Percentiles rank a stretch among this genome's conserved stretches.
These are phyloP conservation scores for Clavariopsis aquatica DNA, from an alignment of 495 filamentous ascomycete species.

Conservation along the genomic window DNA sequence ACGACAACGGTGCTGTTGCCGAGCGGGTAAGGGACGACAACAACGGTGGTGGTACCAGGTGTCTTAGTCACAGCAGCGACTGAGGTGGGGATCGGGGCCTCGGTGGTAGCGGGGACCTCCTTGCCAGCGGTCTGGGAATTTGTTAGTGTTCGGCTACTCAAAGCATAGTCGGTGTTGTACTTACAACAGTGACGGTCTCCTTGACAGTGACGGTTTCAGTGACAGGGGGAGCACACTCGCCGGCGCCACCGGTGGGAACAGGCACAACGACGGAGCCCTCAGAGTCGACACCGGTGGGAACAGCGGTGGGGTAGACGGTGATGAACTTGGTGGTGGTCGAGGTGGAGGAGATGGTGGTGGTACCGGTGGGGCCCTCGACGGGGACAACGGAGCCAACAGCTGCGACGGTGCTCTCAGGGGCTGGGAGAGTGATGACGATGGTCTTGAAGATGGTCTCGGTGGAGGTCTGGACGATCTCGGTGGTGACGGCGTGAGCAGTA, in stretches of 20 bases:
- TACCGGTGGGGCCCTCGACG: slow-evolving; percentile 2
- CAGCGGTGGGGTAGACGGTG: slow-evolving; percentile 19
- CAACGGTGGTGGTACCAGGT: background rate
- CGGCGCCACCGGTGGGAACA: slow-evolving; percentile 11
- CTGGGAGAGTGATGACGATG: slow-evolving; percentile 29
- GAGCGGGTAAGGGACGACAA: slow-evolving; percentile 23
- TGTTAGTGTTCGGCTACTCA: background rate
- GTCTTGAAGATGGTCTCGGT: slow-evolving; percentile 34
- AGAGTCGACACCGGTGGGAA: slow-evolving; percentile 1
- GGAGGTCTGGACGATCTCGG: slow-evolving; percentile 26
- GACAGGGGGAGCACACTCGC: slow-evolving; percentile 30
- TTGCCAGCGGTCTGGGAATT: slow-evolving; percentile 13
- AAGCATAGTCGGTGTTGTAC: background rate
- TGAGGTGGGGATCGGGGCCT: background rate
- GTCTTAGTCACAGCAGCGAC: background rate
- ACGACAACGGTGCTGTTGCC: slow-evolving; percentile 23
- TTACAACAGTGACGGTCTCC: slow-evolving; percentile 38
- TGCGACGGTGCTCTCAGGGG: background rate
- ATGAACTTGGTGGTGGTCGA: slow-evolving; percentile 33
- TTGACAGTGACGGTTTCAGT: slow-evolving; percentile 35
- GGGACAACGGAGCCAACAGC: background rate
- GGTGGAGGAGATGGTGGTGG: slow-evolving; percentile 18
- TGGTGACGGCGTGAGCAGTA: slow-evolving; percentile 28
- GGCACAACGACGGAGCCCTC: slow-evolving; percentile 6
- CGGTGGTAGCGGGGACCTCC: slow-evolving; percentile 5